Evolutionary conservation across 129 eudicot species (phyloP), one percentile per base, ranked within the genome.

Genomic region (Solidago caesia): DNA sequence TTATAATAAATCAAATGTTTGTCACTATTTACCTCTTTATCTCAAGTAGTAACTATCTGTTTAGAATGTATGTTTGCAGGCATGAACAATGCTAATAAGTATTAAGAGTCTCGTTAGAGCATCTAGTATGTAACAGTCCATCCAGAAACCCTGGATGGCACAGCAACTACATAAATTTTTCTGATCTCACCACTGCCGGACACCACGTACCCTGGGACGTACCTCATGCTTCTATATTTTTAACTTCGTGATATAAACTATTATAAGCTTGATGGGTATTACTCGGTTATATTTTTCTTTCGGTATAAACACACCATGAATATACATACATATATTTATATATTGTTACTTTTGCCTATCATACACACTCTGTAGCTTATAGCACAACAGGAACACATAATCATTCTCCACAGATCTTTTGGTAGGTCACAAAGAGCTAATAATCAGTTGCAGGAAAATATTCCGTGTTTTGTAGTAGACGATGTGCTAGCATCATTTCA

Each of bases 1-100:
- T 68, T 78, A 59, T 72, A 80, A 80, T 71, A 80, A 80, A 63
- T 25, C 2, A 47, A 60, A 1, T 70, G 66, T 57, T 70, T 79
- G 49, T 55, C 21, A 21, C 21, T 21, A 21, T 1, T 33, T 33
- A 3, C 39, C 39, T 33, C 39, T 33, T 2, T 1, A 33, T 33
- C 0, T 33, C 39, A 33, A 33, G 39, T 33, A 33, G 39, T 33
- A 33, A 33, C 39, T 33, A 33, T 33, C 39, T 33, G 3, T 33
- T 33, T 33, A 33, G 39, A 33, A 33, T 33, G 39, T 33, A 2
- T 33, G 39, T 33, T 33, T 33, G 39, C 39, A 33, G 39, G 39
- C 39, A 33, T 33, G 39, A 33, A 33, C 39, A 33, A 33, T 33
- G 39, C 39, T 33, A 33, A 33, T 33, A 0, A 33, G 39, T 33